Conservation (phyloP, 2,329 filamentous ascomycete genomes). For the Botrytis paeoniae region DNA sequence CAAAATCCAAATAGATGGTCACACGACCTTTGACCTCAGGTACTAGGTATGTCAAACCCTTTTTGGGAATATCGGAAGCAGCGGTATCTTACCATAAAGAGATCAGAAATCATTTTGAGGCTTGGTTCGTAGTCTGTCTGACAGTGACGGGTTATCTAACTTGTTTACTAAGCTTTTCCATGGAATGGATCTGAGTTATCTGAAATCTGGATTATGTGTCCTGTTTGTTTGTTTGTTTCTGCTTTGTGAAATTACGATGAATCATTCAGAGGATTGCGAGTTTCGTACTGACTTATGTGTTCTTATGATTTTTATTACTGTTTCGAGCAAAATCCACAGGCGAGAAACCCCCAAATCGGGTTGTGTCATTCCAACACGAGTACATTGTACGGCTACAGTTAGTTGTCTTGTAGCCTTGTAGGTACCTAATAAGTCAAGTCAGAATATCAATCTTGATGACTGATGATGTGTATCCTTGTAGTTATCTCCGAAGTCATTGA, state of each 20-base stretch:
- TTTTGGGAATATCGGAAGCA: background rate
- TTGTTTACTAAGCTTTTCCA: background rate
- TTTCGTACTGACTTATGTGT: background rate
- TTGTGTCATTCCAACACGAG: background rate
- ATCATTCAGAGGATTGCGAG: conserved; percentile 8
- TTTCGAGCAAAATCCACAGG: conserved; percentile 2
- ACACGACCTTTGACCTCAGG: conserved; percentile 1
- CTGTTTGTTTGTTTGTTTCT: background rate
- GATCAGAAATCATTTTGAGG: background rate
- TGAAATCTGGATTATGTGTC: background rate
- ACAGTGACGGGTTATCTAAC: background rate
- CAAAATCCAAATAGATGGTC: background rate
- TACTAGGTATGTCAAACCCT: background rate
- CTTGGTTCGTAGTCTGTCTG: background rate
- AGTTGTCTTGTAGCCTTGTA: background rate
- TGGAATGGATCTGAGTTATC: background rate
- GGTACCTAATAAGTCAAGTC: background rate
- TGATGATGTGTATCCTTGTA: background rate
- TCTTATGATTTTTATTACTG: background rate
- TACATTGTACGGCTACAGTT: background rate
- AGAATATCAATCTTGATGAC: background rate
- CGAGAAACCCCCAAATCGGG: background rate
- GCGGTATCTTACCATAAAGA: background rate
- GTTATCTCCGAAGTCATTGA: background rate
- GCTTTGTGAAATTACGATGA: conserved; percentile 1